phyloP scores from a whole-genome alignment of 2,329 filamentous ascomycete species.

The Alternaria sp. region DNA sequence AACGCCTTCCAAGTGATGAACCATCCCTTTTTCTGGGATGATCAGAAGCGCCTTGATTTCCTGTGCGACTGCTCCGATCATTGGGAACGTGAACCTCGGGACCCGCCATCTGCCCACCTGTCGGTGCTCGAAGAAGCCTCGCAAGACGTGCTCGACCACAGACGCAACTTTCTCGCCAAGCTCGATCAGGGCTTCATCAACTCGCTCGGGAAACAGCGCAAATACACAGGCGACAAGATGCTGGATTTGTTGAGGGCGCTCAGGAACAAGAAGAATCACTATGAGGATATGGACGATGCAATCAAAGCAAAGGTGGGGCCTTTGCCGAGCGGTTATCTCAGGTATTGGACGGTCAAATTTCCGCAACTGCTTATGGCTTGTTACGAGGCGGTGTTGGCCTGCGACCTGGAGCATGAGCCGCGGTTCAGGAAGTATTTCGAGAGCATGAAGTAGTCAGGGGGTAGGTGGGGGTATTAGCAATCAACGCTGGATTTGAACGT shows the following conservation, averaged over 20 bases:
- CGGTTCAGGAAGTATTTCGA: constrained; percentile 14
- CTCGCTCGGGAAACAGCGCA: constrained; percentile 89
- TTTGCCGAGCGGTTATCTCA: constrained; percentile 79
- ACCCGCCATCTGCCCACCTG: constrained; percentile 76
- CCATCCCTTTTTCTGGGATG: constrained; percentile 95
- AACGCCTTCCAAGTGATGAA: constrained; percentile 80
- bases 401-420: constrained; percentile 11
- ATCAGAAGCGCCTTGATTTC: constrained; percentile 87
- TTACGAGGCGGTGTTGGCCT: constrained; percentile 58
- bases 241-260: constrained; percentile 87
- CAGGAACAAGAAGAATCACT: constrained; percentile 96
- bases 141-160: constrained; percentile 56
- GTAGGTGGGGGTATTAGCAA: not conserved
- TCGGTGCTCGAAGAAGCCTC: constrained; percentile 61
- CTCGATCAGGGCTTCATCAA: constrained; percentile 85
- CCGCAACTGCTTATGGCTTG: constrained; percentile 79
- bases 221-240: constrained; percentile 84
- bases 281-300: constrained; percentile 89
- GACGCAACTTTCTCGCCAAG: constrained; percentile 76
- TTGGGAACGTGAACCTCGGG: constrained; percentile 89
- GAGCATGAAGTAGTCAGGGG: constrained; percentile 5
- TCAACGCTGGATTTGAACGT: not conserved
- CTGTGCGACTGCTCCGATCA: constrained; percentile 97
- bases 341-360: constrained; percentile 82
- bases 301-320: constrained; percentile 76